Conservation (phyloP, 768 basidiomycete genomes). For the Hericium erinaceus region DNA sequence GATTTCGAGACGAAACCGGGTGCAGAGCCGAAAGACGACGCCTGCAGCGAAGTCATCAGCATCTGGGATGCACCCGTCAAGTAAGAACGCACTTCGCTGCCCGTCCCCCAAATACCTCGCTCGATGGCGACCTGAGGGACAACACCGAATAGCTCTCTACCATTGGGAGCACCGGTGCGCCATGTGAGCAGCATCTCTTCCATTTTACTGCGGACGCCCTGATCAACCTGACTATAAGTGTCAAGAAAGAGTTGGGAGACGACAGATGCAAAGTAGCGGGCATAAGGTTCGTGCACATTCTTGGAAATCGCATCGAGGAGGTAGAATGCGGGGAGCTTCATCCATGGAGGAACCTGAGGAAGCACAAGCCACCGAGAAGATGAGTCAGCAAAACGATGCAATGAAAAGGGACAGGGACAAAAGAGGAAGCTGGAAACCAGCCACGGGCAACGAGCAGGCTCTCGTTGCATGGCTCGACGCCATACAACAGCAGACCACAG, state of each 20-base stretch:
- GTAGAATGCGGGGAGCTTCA: slow-evolving; percentile 92
- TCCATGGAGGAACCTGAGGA: slow-evolving; percentile 72
- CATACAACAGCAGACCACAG: not conserved
- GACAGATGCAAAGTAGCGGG: slow-evolving; percentile 71
- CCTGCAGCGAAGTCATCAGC: no score
- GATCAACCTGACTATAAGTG: slow-evolving; percentile 82
- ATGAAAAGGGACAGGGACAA: slow-evolving; percentile 1
- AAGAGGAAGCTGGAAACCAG: not conserved
- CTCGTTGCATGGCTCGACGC: not conserved
- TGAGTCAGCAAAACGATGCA: slow-evolving; percentile 62
- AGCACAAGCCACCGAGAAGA: slow-evolving; percentile 17
- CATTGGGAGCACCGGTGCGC: slow-evolving; percentile 76
- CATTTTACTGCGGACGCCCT: slow-evolving; percentile 83
- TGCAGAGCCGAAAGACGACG: slow-evolving; percentile 23
- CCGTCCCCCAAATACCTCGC: slow-evolving; percentile 65
- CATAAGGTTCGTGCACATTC: slow-evolving; percentile 91
- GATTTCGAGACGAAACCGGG: slow-evolving; percentile 50
- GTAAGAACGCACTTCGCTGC: slow-evolving; percentile 29
- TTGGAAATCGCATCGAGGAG: slow-evolving; percentile 95
- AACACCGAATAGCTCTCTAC: slow-evolving; percentile 78
- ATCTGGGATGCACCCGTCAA: no score
- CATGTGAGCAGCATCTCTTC: slow-evolving; percentile 96
- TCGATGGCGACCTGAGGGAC: slow-evolving; percentile 79
- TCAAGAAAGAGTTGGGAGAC: slow-evolving; percentile 81
- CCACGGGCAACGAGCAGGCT: not conserved